A percentile compares a stretch with the other conserved stretches of the same genome.
These are phyloP conservation scores for Basidioascus undulatus DNA, from an alignment of 768 basidiomycete genomes.

Conservation along the genomic window DNA sequence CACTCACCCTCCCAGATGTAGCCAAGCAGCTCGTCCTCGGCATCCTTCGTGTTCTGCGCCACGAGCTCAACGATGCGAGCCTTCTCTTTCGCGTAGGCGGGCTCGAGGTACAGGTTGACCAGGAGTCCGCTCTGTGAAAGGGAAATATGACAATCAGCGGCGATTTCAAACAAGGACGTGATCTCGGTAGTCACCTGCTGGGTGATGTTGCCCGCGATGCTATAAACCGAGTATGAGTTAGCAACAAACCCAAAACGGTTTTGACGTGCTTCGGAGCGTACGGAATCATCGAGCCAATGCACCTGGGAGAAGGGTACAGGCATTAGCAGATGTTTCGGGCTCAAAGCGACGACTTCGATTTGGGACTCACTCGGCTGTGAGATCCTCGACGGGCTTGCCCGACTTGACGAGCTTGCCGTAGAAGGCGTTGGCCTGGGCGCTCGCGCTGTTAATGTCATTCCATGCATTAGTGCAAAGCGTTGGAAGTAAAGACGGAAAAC, in stretches of 20 bases:
- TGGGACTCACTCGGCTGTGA: not conserved
- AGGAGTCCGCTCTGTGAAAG: not conserved
- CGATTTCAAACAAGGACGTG: not conserved
- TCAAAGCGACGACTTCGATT: no score
- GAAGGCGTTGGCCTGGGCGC: not conserved
- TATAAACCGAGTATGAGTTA: not conserved
- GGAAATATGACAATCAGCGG: not conserved
- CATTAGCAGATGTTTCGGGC: not conserved
- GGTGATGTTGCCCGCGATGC: slow-evolving; percentile 1
- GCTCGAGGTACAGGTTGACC: slow-evolving; percentile 3
- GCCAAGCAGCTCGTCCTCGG: not conserved
- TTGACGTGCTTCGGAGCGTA: not conserved
- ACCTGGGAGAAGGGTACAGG: not conserved
- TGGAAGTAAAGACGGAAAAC: not conserved
- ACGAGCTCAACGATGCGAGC: not conserved
- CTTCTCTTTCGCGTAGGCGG: not conserved
- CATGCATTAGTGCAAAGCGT: no score
- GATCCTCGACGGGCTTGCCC: not conserved
- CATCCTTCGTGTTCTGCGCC: not conserved
- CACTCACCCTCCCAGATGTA: not conserved
- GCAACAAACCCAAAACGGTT: not conserved
- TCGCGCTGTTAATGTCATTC: not conserved
- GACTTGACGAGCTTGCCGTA: not conserved
- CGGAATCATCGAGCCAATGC: not conserved
- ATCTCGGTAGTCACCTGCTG: no score